Base-by-base conservation (phyloP, 768 basidiomycete genomes). In the Hirschioporus abietinus region DNA sequence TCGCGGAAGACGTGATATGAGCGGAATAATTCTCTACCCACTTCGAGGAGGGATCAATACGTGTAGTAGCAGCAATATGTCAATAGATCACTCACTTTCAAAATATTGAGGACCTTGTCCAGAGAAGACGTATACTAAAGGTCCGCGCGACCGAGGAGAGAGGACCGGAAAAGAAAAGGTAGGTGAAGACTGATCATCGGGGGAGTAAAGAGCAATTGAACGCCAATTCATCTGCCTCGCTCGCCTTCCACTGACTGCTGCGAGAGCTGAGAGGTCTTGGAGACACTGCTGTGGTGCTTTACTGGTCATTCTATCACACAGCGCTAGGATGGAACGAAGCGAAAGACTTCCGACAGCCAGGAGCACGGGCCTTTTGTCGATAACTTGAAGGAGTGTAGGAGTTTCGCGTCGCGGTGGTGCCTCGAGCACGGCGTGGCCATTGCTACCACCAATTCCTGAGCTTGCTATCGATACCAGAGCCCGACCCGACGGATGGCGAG, bases 31-130 rank as follows among this genome's bases (percentile, higher is more conserved):
- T 79, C 71, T 18, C 78, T 74, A 5, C 80, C 80, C 78, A 80
- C 78, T 79, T 30, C 30, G 30, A 30, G 8, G 8, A 30, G 4
- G 30, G 8, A 30, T 30, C 4, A 30, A 8, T 30, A 30, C 30
- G 4, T 3, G 30, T 30, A 30, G 30, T 30, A 30, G 30, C 30
- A 35, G 61, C 18, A 8, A 58, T n/a, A n/a, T n/a, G 42, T 15
- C 58, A 57, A 18, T n/a, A 1, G 23, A 7, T 23, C 3, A 75
- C 79, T 66, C 66, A 80, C 79, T 79, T 27, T 74, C n/a, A 57
- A 75, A 68, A 65, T 81, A 76, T 64, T 81, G 80, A 4, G 78
- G 76, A 7, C 80, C 80, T 67, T 81, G 80, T 8, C 80, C 80
- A 7, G 76, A 74, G 70, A 81, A 78, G 9, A 79, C 73, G 64